Percentiles rank a stretch among this genome's conserved stretches.
These are phyloP conservation scores for Phytophthora megakarya DNA, from an alignment of 352 stramenopile genomes.

Conservation along the genomic window DNA sequence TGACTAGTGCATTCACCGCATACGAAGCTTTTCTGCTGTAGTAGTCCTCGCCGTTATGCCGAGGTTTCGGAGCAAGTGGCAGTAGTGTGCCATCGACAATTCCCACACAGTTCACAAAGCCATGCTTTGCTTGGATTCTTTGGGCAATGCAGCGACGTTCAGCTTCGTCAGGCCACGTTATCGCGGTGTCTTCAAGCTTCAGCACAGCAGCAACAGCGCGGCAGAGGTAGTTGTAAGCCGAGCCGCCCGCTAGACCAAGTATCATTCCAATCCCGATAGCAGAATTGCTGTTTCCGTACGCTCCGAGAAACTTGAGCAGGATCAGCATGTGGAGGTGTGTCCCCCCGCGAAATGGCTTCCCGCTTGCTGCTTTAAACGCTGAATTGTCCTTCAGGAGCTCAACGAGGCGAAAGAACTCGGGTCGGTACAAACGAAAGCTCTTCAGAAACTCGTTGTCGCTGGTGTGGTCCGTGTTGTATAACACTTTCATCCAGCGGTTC, in stretches of 20 bases:
- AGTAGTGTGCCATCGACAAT: constrained; percentile 30
- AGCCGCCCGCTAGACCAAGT: not conserved
- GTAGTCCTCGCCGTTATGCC: constrained; percentile 30
- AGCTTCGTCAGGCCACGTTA: constrained; percentile 3
- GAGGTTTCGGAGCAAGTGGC: constrained; percentile 27
- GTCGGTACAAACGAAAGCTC: not conserved
- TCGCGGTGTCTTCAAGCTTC: constrained; percentile 1
- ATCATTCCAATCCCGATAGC: not conserved
- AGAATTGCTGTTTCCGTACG: constrained; percentile 8
- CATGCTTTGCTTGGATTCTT: constrained; percentile 20
- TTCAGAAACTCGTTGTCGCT: constrained; percentile 11
- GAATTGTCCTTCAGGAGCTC: not conserved
- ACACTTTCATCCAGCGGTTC: constrained; percentile 1
- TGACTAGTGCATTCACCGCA: constrained; percentile 20
- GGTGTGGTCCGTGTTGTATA: not conserved
- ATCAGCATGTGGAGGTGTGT: constrained; percentile 2
- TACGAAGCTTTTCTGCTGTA: constrained; percentile 30
- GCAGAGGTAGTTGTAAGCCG: constrained; percentile 2
- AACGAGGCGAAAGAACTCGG: constrained; percentile 7
- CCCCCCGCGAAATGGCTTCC: constrained; percentile 4
- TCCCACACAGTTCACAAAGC: constrained; percentile 33
- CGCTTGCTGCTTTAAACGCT: not conserved
- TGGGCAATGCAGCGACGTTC: constrained; percentile 17
- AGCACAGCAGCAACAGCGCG: constrained; percentile 1
- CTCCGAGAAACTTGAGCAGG: constrained; percentile 12